These are phyloP conservation scores for Debaryomycetaceae sp. DNA, from an alignment of 1,139 yeast genomes.

Conservation along the genomic window DNA sequence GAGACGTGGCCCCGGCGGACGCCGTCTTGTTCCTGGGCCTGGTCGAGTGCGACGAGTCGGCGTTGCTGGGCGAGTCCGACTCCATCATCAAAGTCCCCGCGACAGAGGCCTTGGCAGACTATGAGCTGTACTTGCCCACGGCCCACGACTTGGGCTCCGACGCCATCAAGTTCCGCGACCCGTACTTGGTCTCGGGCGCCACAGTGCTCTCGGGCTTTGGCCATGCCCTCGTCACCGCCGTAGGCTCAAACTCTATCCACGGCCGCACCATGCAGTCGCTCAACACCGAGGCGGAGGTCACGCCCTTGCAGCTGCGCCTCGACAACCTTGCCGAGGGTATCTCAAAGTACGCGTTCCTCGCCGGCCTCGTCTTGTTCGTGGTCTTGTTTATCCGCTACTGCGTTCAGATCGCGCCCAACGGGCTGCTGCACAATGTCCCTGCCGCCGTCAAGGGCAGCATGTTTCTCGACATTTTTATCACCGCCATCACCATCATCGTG, in stretches of 20 bases:
- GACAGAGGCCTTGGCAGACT: conserved; percentile 28
- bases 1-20: conserved; percentile 90
- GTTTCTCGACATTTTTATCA: conserved; percentile 77
- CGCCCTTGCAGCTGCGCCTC: conserved; percentile 82
- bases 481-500: conserved; percentile 84
- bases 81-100: conserved; percentile 63
- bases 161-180: conserved; percentile 44
- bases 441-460: conserved; percentile 75
- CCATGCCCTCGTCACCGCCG: conserved; percentile 76
- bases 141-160: conserved; percentile 42
- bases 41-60: conserved; percentile 84
- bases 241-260: conserved; percentile 79
- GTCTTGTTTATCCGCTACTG: conserved; percentile 72
- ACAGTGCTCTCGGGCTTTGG: conserved; percentile 82
- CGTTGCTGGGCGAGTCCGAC: conserved; percentile 88
- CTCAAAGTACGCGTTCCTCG: conserved; percentile 83
- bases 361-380: conserved; percentile 68
- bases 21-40: conserved; percentile 66
- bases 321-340: conserved; percentile 83
- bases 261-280: conserved; percentile 86
- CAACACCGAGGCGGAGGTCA: conserved; percentile 62
- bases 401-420: conserved; percentile 49
- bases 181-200: conserved; percentile 87
- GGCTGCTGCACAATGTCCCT: conserved; percentile 29
- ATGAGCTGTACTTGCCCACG: conserved; percentile 17